phyloP scores from a whole-genome alignment of 176 grass and related monocot genomes.

The Musa schizocarpa region DNA sequence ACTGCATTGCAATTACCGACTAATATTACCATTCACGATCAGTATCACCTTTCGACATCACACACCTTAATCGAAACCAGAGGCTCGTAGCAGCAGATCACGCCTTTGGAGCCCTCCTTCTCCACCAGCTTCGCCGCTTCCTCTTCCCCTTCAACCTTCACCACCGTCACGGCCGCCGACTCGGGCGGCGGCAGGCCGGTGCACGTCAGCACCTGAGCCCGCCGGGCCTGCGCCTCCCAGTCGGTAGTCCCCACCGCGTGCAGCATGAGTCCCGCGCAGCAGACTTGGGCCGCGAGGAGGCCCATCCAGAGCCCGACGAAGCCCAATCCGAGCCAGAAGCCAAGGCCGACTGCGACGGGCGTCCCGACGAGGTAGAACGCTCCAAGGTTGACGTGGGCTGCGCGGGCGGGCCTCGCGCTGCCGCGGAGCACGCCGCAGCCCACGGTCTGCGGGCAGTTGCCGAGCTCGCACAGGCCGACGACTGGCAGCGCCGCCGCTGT shows the following conservation, averaged over 20 bases:
- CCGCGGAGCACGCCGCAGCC: slow-evolving; percentile 5
- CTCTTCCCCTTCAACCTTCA: background rate
- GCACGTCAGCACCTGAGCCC: slow-evolving; percentile 4
- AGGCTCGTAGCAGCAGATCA: background rate
- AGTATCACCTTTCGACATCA: background rate
- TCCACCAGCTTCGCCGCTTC: background rate
- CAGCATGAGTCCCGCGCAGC: slow-evolving; percentile 6
- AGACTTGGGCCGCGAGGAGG: slow-evolving; percentile 10
- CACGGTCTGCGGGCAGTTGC: slow-evolving; percentile 8
- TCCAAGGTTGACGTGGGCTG: background rate
- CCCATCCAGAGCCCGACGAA: slow-evolving; percentile 14
- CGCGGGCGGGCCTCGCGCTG: background rate
- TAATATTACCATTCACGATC: background rate
- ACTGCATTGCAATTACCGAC: too few species aligned
- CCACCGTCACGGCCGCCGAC: background rate
- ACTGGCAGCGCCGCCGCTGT: slow-evolving; percentile 1
- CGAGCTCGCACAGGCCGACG: slow-evolving; percentile 8
- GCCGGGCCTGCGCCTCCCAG: slow-evolving; percentile 1
- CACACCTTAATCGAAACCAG: slow-evolving; percentile 1
- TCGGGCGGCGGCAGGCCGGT: background rate
- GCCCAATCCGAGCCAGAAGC: slow-evolving; percentile 1
- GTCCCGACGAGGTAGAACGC: slow-evolving; percentile 14
- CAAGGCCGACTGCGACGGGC: slow-evolving; percentile 4
- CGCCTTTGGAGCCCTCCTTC: background rate
- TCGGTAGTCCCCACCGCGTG: slow-evolving; percentile 2